Evolutionary conservation across 768 basidiomycete genomes (phyloP).

Genomic region (Zangia roseola): DNA sequence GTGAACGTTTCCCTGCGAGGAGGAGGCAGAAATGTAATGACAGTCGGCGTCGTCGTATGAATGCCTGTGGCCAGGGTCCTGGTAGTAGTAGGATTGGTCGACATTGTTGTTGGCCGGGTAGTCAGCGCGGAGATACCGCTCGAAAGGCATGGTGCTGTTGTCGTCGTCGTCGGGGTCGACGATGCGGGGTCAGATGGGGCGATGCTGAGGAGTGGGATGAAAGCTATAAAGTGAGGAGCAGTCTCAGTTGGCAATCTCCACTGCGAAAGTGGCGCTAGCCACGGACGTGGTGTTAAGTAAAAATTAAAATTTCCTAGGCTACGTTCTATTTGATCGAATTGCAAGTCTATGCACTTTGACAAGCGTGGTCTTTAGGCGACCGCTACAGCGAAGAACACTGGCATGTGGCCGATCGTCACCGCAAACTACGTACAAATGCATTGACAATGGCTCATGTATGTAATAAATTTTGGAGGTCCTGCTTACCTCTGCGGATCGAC

Average conservation of each 20-base stretch:
- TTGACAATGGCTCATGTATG: slow-evolving; percentile 21
- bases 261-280: no score
- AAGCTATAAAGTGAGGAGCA: no score
- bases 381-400: slow-evolving; percentile 9
- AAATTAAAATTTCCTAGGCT: slow-evolving; percentile 4
- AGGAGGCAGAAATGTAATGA: slow-evolving; percentile 4
- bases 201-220: no score
- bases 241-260: no score
- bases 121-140: slow-evolving; percentile 36
- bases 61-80: slow-evolving; percentile 8
- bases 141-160: slow-evolving; percentile 39
- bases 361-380: slow-evolving; percentile 22
- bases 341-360: slow-evolving; percentile 3
- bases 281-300: no score
- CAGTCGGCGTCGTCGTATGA: slow-evolving; percentile 12
- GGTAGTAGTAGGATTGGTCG: slow-evolving; percentile 10
- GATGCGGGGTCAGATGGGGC: no score
- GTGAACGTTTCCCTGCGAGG: slow-evolving; percentile 1
- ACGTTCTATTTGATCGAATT: slow-evolving; percentile 11
- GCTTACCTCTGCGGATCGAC: not conserved
- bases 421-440: slow-evolving; percentile 23
- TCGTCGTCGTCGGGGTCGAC: not conserved
- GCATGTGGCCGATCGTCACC: slow-evolving; percentile 28
- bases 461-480: slow-evolving; percentile 13
- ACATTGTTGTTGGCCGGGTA: not conserved